A percentile compares a stretch with the other conserved stretches of the same genome.
These are phyloP conservation scores for Furcasterigmium furcatum DNA, from an alignment of 2,329 filamentous ascomycete genomes.

Conservation along the genomic window DNA sequence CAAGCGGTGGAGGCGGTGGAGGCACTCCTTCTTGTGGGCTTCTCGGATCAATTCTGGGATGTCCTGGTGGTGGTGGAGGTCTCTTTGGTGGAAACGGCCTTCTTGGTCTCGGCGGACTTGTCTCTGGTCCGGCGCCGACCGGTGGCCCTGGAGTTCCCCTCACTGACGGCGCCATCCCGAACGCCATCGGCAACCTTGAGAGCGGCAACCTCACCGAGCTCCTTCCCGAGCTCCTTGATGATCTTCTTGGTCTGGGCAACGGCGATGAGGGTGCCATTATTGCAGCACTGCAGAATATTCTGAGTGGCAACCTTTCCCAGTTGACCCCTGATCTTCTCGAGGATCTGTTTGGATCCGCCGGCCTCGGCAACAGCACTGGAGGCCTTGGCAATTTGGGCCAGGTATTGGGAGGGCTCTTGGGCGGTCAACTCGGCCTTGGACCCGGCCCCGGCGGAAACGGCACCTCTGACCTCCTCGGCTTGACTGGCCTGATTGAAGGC, in stretches of 20 bases:
- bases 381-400: not conserved
- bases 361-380: not conserved
- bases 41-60: too few relatives aligned
- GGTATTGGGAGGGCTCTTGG: not conserved
- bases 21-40: too few relatives aligned
- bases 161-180: not conserved
- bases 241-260: not conserved
- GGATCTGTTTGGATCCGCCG: not conserved
- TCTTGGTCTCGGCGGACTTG: not conserved
- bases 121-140: not conserved
- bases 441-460: not conserved
- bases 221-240: not conserved
- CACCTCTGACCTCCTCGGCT: not conserved
- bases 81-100: not conserved
- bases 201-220: not conserved
- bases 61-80: not conserved
- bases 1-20: too few relatives aligned
- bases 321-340: not conserved
- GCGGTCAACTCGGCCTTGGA: not conserved
- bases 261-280: not conserved
- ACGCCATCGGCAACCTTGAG: not conserved
- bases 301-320: not conserved
- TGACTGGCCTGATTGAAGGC: not conserved
- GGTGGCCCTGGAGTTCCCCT: not conserved
- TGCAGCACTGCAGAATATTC: not conserved